These are phyloP conservation scores for Trametes coccinea DNA, from an alignment of 768 basidiomycete genomes.

Conservation along the genomic window DNA sequence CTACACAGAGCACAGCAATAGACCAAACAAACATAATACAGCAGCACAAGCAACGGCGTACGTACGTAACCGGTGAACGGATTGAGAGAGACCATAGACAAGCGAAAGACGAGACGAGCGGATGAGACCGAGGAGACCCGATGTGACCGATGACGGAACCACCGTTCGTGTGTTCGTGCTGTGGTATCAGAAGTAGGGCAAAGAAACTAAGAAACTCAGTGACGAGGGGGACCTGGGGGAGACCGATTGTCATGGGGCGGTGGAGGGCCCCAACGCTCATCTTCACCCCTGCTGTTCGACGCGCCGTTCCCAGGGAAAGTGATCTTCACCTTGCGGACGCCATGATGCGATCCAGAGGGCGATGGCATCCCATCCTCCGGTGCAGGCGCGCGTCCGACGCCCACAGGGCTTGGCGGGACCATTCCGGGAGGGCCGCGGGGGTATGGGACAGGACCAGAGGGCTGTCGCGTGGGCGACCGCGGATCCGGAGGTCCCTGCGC, in stretches of 20 bases:
- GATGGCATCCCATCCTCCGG: constrained; percentile 7
- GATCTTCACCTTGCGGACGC: constrained; percentile 16
- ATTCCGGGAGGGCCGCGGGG: constrained; percentile 1
- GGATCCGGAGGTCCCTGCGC: constrained; percentile 42
- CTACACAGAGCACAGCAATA: constrained; percentile 20
- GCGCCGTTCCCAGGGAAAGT: constrained; percentile 2
- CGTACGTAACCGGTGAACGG: constrained; percentile 8
- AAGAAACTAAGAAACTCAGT: background rate
- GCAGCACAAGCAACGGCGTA: constrained; percentile 16
- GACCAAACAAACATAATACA: constrained; percentile 20
- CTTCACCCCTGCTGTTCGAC: constrained; percentile 11
- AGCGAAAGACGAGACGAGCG: background rate
- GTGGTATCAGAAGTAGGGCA: background rate
- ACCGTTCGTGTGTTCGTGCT: no score
- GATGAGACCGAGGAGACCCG: background rate
- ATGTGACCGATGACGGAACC: background rate
- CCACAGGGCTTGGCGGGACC: constrained; percentile 9
- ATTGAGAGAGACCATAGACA: background rate
- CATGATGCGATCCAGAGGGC: constrained; percentile 3
- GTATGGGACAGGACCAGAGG: constrained; percentile 8
- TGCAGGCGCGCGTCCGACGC: background rate
- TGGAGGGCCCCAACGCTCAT: constrained; percentile 16
- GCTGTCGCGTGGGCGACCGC: constrained; percentile 28
- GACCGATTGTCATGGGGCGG: constrained; percentile 10
- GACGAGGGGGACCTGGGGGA: constrained; percentile 13